Evolutionary conservation across 805 yeast genomes (phyloP), one percentile per base, ranked within the genome.

Genomic region (Cyberlindnera xylosilytica): DNA sequence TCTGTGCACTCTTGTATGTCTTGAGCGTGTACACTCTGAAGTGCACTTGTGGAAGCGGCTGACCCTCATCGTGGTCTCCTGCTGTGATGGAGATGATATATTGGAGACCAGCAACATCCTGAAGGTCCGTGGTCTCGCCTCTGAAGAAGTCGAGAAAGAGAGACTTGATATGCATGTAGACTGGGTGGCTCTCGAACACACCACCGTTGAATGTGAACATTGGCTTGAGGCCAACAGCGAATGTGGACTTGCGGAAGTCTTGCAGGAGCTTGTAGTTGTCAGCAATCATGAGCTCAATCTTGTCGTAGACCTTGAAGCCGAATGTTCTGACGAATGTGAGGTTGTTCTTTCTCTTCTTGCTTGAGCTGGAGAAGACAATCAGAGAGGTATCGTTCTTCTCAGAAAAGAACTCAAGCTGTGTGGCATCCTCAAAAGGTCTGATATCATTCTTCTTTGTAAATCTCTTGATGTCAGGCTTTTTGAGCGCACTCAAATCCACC

Each of bases 101-200:
- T 65, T 93, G 98, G 53, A 93, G 72, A 37, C 97, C 97, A 2
- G 97, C 95, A 34, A 91, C 95, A 63, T 93, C 99, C 59, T 88
- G 89, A 56, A 84, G 69, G 45, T 79, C 83, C 19, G 89, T 80
- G 41, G 75, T 80, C 53, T 86, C 88, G 35, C 89, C 98, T 54
- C 95, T 75, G 74, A 83, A 93, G 63, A 93, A 84, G 65, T 93
- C 99, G 51, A 93, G 58, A 58, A 93, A 89, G 51, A 90, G 70
- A 1, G 97, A 88, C 67, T 91, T 91, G 50, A 89, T 60, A 48
- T 90, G 97, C 63, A 74, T 78, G 66, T 75, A 90, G 20, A 83
- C 82, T 22, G 97, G 96, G 60, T 91, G 88, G 11, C 82, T 72
- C 53, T 93, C 98, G 57, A 93, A 93, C 9, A 84, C 84, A 18